Conservation (phyloP, 2,329 filamentous ascomycete genomes). For the Myotisia sp. region DNA sequence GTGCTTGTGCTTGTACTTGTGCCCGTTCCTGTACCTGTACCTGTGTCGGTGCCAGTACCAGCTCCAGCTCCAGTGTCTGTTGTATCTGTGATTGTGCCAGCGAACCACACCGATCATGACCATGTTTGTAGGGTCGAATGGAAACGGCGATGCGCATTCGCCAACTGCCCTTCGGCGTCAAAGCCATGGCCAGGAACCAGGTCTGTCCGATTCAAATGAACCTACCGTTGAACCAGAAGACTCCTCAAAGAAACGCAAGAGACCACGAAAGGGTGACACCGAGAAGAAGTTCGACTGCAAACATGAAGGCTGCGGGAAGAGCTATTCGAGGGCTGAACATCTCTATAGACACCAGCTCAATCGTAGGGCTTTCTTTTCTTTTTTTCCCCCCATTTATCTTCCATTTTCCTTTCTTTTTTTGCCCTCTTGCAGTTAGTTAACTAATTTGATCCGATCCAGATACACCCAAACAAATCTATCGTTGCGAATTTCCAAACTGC, state of each 20-base stretch:
- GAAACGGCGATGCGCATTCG: too few relatives aligned
- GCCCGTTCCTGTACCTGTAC: not conserved
- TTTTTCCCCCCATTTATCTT: too few relatives aligned
- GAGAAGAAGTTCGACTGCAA: conserved; percentile 60
- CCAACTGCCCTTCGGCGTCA: too few relatives aligned
- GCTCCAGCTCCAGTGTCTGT: too few relatives aligned
- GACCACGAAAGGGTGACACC: conserved; percentile 31
- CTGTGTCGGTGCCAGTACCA: conserved; percentile 4
- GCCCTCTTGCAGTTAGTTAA: too few relatives aligned
- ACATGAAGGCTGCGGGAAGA: conserved; percentile 80
- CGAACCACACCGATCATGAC: too few relatives aligned
- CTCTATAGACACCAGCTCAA: conserved; percentile 94
- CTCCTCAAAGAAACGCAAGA: conserved; percentile 30
- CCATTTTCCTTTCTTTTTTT: too few relatives aligned
- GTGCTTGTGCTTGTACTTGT: conserved; percentile 1
- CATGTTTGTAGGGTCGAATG: too few relatives aligned
- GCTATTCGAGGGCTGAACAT: conserved; percentile 91
- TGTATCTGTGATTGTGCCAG: too few relatives aligned
- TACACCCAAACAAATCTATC: conserved; percentile 86
- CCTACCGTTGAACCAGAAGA: conserved; percentile 3
- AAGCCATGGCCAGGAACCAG: too few relatives aligned
- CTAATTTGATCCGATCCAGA: conserved; percentile 49
- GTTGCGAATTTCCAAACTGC: conserved; percentile 85
- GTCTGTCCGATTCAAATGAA: too few relatives aligned
- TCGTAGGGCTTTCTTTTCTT: conserved; percentile 43